phyloP scores from a whole-genome alignment of 345 rosid genomes.

The Laguncularia racemosa region DNA sequence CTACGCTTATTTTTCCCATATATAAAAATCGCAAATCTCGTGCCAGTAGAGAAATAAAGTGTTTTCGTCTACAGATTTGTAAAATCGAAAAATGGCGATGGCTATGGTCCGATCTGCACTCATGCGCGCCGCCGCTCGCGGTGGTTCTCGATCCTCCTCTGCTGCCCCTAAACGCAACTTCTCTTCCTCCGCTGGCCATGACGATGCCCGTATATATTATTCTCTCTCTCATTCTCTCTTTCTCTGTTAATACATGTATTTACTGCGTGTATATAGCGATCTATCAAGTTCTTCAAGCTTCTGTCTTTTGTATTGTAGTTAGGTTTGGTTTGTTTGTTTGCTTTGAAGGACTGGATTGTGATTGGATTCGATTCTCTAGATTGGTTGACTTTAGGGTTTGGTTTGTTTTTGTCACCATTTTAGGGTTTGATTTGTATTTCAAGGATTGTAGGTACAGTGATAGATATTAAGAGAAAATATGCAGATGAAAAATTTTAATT shows the following conservation, averaged over 20 bases:
- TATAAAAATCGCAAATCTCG: too few relatives aligned
- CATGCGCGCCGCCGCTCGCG: slow-evolving; percentile 50
- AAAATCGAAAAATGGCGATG: slow-evolving; percentile 42
- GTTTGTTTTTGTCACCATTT: background rate
- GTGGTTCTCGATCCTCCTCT: slow-evolving; percentile 43
- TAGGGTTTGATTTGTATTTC: background rate
- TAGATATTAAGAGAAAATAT: too few relatives aligned
- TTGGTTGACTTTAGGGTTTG: background rate
- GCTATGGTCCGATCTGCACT: slow-evolving; percentile 65
- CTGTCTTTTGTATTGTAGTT: background rate
- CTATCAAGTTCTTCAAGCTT: too few relatives aligned
- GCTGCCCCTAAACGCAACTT: slow-evolving; percentile 54
- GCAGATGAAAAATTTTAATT: too few relatives aligned
- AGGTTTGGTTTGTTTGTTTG: background rate
- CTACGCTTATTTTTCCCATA: too few relatives aligned
- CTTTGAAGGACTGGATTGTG: background rate
- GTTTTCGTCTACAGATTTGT: too few relatives aligned
- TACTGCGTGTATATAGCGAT: background rate
- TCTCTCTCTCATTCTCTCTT: slow-evolving; percentile 6
- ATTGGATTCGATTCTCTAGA: background rate
- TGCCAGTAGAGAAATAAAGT: background rate
- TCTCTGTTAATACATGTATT: background rate
- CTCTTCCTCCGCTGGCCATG: slow-evolving; percentile 65
- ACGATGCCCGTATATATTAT: slow-evolving; percentile 53
- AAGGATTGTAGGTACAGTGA: too few relatives aligned